These are phyloP conservation scores for Alternaria longipes DNA, from an alignment of 2,329 filamentous ascomycete species.

Conservation along the genomic window DNA sequence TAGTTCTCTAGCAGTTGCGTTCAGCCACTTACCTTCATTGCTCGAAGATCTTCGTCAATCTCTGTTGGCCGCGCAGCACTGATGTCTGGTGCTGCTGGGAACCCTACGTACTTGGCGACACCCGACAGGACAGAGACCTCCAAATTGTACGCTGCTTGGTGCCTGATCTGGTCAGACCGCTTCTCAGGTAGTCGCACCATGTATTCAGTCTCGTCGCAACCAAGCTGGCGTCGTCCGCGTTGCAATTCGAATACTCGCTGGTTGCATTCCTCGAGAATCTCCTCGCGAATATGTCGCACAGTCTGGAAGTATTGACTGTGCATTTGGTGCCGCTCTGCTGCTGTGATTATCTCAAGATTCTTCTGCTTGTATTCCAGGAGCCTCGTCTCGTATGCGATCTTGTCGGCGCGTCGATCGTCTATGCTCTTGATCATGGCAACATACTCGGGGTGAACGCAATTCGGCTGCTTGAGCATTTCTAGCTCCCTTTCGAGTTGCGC, in stretches of 20 bases:
- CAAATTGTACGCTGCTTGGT: constrained; percentile 91
- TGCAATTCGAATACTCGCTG: constrained; percentile 94
- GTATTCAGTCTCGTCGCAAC: constrained; percentile 82
- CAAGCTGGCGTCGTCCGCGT: constrained; percentile 80
- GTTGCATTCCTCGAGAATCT: constrained; percentile 80
- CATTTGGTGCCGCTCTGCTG: constrained; percentile 84
- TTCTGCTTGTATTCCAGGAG: constrained; percentile 78
- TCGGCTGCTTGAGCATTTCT: constrained; percentile 65
- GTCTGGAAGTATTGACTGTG: constrained; percentile 92
- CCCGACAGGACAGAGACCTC: constrained; percentile 93
- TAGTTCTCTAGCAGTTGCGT: constrained; percentile 18
- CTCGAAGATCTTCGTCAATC: constrained; percentile 85
- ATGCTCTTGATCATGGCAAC: constrained; percentile 89
- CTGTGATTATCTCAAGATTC: constrained; percentile 73
- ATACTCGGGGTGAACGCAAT: constrained; percentile 85
- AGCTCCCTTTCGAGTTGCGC: constrained; percentile 78
- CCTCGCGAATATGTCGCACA: constrained; percentile 82
- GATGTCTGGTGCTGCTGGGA: constrained; percentile 92
- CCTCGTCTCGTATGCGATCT: constrained; percentile 77
- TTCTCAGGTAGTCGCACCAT: constrained; percentile 81
- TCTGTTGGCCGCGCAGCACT: constrained; percentile 75
- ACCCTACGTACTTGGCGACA: constrained; percentile 93
- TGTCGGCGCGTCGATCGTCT: constrained; percentile 81
- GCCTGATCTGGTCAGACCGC: constrained; percentile 78
- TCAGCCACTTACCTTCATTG: constrained; percentile 78